Base-by-base conservation (phyloP, 805 yeast species). In the Starmerella gropengiesseri region DNA sequence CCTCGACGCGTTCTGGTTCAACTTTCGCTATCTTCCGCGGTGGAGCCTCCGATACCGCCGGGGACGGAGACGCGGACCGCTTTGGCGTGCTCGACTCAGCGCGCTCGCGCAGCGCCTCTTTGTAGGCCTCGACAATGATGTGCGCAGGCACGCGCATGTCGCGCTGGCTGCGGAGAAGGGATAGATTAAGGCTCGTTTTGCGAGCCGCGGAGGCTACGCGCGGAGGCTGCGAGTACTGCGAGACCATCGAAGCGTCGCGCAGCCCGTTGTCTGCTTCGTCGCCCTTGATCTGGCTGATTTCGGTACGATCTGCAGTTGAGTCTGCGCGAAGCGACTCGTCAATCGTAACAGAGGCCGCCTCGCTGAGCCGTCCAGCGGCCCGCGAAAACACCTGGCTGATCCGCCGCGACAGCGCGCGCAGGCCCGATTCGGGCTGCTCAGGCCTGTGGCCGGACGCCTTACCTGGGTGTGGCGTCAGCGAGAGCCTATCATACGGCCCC, bases 101-200 rank as follows among this genome's bases (percentile, higher is more conserved):
- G 19, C 22, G 23, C 13, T 34, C 37, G 21, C 37, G 16, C n/a
- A 38, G 36, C 6, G 34, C 35, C 26, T 38, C 36, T 2, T 36
- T 27, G 17, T 38, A 38, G 17, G 41, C 41, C 11, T 28, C 34
- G 7, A 38, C 35, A 18, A 38, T 31, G 20, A 38, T 21, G 26
- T 31, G 26, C 8, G 35, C 35, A 21, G 31, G 34, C 11, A 30
- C 19, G 7, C 29, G 23, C 23, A 29, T 14, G 20, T 38, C 29
- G 27, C 29, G 13, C 21, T 34, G 37, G 21, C 18, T 23, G 14
- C 37, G 37, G 12, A 34, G 29, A 12, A 23, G 37, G 17, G 37
- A 34, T 7, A 34, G 16, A 23, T 34, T 25, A 7, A 34, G 21
- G 13, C 37, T 34, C 17, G 37, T 21, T 23, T 34, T 34, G 8